These are phyloP conservation scores for Bryopsis sp. DNA, from an alignment of 139 green algal genomes.

Conservation along the genomic window DNA sequence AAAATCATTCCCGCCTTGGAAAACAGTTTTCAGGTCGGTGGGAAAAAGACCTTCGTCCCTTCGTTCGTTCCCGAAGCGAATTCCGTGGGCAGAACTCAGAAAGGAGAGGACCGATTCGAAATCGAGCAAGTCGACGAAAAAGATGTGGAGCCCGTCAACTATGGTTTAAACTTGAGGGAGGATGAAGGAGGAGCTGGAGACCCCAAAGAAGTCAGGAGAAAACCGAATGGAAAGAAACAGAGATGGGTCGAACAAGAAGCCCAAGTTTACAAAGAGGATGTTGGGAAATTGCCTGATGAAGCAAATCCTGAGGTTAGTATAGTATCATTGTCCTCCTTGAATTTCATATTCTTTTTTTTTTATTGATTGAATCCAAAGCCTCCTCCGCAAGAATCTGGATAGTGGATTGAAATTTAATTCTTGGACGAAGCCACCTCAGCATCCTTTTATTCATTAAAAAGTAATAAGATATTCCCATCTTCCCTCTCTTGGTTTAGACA, in stretches of 20 bases:
- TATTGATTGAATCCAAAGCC: no score
- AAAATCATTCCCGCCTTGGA: slow-evolving; percentile 6
- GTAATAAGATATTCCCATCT: no score
- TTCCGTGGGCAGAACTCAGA: neutral
- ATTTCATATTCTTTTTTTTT: no score
- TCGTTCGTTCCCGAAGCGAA: neutral
- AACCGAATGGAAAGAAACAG: neutral
- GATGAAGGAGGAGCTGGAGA: neutral
- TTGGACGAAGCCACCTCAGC: no score
- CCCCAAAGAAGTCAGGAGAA: neutral
- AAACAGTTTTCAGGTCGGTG: neutral
- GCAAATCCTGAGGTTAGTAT: no score
- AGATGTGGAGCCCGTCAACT: neutral
- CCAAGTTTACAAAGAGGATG: neutral
- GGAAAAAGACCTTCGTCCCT: neutral
- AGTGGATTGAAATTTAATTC: no score
- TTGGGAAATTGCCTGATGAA: slow-evolving; percentile 5
- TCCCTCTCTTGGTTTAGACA: no score
- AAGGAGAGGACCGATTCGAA: slow-evolving; percentile 1
- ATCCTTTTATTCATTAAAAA: no score
- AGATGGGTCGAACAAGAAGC: no score
- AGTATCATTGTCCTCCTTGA: no score
- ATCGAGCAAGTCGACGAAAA: neutral
- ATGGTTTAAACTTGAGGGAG: neutral
- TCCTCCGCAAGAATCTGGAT: no score